Evolutionary conservation across 805 yeast species (phyloP), one percentile per base, ranked within the genome.

Genomic region (Ogataea parapolymorpha): DNA sequence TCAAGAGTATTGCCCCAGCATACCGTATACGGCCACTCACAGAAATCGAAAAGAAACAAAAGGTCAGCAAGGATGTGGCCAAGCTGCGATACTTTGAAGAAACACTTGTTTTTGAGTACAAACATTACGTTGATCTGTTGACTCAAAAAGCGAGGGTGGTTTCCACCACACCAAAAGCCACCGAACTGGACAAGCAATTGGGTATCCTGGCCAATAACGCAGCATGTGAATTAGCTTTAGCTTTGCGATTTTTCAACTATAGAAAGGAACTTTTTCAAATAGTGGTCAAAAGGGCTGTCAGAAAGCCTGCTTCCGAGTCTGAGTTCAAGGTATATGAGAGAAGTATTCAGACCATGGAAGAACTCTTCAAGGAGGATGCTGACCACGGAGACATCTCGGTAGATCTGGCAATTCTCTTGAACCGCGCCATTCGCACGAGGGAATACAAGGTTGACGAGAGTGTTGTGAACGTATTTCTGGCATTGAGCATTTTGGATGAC

Each of bases 1-100:
- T 87, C 71, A 87, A 86, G 53, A 75, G 83, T 41, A 75, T 93
- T 34, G 80, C 93, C 1, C 99, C 99, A 2, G 82, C 93, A 6
- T 91, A 91, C 63, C 76, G 81, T 45, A 88, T 91, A 39, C 74
- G 96, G 58, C 84, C 95, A 2, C 69, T 93, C 38, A 73, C 88
- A 2, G 97, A 88, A 13, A 63, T 77, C 0, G 98, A 91, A 61
- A 79, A 79, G 61, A 75, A 77, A 46, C 96, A 88, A 54, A 86
- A 80, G 53, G 95, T 88, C 4, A 69, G 90, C 11, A 85, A 75
- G 56, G 99, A 93, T 15, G 84, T 93, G 25, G 82, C 85, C 13
- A 77, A 74, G 54, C 61, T 85, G 52, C 75, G 99, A 58, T 73
- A 71, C 45, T 89, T 84, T 61, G 99, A 91, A 63, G 93, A 91